phyloP scores from a whole-genome alignment of 768 basidiomycete genomes.

The Boletus huronensis region DNA sequence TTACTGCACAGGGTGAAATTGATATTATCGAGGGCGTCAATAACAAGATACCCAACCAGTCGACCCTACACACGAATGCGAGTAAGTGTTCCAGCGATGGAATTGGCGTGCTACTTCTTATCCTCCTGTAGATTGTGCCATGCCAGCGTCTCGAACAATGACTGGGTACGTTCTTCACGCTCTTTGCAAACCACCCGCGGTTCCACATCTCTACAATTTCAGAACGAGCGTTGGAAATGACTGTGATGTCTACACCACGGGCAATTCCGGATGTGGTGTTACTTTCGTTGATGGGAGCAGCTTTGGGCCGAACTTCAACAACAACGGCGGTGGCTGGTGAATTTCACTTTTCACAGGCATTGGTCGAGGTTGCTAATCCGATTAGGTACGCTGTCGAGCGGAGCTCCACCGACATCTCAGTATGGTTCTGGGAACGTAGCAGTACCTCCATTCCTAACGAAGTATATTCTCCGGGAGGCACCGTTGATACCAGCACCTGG shows the following conservation, averaged over 20 bases:
- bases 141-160: conserved; percentile 28
- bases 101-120: neutral
- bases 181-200: neutral
- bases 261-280: conserved; percentile 35
- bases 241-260: conserved; percentile 24
- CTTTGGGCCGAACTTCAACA: conserved; percentile 36
- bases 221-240: conserved; percentile 19
- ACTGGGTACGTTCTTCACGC: conserved; percentile 27
- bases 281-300: conserved; percentile 22
- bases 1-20: conserved; percentile 24
- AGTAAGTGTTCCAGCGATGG: conserved; percentile 6
- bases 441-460: conserved; percentile 34
- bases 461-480: conserved; percentile 23
- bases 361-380: neutral
- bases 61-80: conserved; percentile 30
- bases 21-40: conserved; percentile 37
- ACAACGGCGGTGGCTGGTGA: conserved; percentile 38
- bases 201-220: neutral
- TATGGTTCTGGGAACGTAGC: conserved; percentile 42
- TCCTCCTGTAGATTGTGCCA: conserved; percentile 24
- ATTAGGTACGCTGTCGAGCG: conserved; percentile 37
- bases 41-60: conserved; percentile 24
- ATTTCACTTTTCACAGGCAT: neutral
- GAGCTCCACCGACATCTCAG: conserved; percentile 28
- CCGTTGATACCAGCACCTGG: conserved; percentile 24